A percentile compares a stretch with the other conserved stretches of the same genome.
Evolutionary conservation across 768 basidiomycete species (phyloP).

Genomic region (Lactarius pseudohatsudake): DNA sequence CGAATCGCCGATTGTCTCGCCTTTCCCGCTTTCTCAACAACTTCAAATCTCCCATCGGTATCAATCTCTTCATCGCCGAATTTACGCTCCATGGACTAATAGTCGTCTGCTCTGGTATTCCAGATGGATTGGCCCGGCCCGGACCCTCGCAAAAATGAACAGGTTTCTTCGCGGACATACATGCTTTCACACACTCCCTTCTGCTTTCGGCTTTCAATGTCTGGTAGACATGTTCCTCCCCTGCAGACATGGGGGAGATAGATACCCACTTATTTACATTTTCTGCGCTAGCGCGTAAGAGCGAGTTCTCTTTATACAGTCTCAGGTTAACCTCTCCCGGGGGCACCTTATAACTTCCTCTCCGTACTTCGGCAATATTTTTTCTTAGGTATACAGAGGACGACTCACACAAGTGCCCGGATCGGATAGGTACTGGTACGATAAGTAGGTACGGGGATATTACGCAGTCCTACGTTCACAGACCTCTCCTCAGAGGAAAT

Average conservation of each 20-base stretch:
- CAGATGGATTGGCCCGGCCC: neutral
- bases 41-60: constrained; percentile 16
- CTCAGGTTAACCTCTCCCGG: neutral
- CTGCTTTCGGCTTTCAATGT: neutral
- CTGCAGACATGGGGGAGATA: neutral
- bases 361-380: neutral
- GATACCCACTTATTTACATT: neutral
- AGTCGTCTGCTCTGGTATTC: neutral
- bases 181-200: neutral
- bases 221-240: neutral
- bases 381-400: neutral
- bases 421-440: neutral
- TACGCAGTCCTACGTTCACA: neutral
- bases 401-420: neutral
- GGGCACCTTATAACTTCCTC: neutral
- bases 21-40: neutral
- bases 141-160: neutral
- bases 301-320: neutral
- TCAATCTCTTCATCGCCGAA: neutral
- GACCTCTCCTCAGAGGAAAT: neutral
- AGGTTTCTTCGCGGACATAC: neutral
- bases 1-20: neutral
- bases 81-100: neutral
- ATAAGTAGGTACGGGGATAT: neutral
- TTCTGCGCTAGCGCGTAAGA: neutral